Evolutionary conservation across 148 eudicot species (phyloP).

Genomic region (Talinum fruticosum): DNA sequence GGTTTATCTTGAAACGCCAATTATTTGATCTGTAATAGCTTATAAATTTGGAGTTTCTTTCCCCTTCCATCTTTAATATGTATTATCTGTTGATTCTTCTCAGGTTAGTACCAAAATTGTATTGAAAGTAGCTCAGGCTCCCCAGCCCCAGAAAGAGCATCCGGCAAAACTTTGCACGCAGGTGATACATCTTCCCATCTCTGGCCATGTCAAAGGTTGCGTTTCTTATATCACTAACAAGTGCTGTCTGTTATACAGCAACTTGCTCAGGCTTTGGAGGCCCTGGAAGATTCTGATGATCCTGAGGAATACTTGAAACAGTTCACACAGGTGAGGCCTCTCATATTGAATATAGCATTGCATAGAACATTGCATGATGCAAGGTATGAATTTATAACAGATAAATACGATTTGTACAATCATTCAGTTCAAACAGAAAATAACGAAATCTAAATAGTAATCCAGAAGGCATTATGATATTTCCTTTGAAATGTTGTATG

Average conservation of each 20-base stretch:
- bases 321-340: slow-evolving; percentile 21
- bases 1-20: neutral
- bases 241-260: neutral
- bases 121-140: slow-evolving; percentile 13
- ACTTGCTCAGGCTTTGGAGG: slow-evolving; percentile 7
- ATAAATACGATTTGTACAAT: neutral
- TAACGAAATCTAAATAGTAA: neutral
- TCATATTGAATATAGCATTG: neutral
- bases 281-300: neutral
- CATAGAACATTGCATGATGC: neutral
- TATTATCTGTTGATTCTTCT: neutral
- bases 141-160: neutral
- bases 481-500: neutral
- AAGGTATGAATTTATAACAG: neutral
- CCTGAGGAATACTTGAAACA: slow-evolving; percentile 7
- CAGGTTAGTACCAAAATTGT: slow-evolving; percentile 16
- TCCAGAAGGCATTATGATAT: neutral
- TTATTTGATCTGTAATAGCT: neutral
- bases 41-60: neutral
- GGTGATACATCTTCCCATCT: slow-evolving; percentile 21
- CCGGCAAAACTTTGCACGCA: slow-evolving; percentile 11
- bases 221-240: neutral
- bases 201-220: neutral
- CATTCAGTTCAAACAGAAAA: neutral
- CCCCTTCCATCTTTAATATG: neutral